Percentiles rank a stretch among this genome's conserved stretches.
Evolutionary conservation across 2,329 filamentous ascomycete species (phyloP).

Genomic region (Neonectria ditissima): DNA sequence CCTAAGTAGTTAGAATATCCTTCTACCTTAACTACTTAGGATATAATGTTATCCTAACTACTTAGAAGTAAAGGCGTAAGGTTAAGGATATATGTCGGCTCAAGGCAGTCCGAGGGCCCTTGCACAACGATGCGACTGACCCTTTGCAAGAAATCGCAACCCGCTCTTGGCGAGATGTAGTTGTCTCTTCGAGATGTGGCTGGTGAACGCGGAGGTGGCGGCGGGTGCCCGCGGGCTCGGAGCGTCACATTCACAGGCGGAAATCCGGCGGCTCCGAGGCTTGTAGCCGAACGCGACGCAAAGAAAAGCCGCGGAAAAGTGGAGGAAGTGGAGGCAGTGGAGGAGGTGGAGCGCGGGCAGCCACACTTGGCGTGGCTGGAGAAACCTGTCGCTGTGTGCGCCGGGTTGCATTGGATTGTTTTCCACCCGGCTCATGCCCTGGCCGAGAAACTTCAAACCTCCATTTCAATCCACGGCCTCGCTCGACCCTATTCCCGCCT

Average conservation of each 20-base stretch:
- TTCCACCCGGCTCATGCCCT: slow-evolving; percentile 34
- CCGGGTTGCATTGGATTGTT: slow-evolving; percentile 38
- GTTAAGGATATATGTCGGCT: too few relatives aligned
- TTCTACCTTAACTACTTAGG: too few relatives aligned
- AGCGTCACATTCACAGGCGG: slow-evolving; percentile 31
- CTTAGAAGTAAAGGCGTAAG: too few relatives aligned
- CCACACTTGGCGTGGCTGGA: slow-evolving; percentile 43
- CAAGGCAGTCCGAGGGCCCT: too few relatives aligned
- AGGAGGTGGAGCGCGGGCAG: slow-evolving; percentile 31
- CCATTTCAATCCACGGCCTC: slow-evolving; percentile 26
- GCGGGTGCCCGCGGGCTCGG: slow-evolving; percentile 32
- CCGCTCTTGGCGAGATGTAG: too few relatives aligned
- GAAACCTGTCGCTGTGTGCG: slow-evolving; percentile 37
- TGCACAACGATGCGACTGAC: too few relatives aligned
- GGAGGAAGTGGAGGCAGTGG: slow-evolving; percentile 33
- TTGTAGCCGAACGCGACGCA: slow-evolving; percentile 42
- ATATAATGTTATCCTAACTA: too few relatives aligned
- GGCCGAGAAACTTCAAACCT: slow-evolving; percentile 31
- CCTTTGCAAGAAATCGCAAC: too few relatives aligned
- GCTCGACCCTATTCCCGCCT: slow-evolving; percentile 26
- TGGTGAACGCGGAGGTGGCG: slow-evolving; percentile 18
- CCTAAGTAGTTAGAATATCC: too few relatives aligned
- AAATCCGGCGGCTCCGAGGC: slow-evolving; percentile 48
- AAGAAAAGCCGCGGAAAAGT: slow-evolving; percentile 46
- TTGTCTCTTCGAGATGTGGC: too few relatives aligned